A percentile compares a stretch with the other conserved stretches of the same genome.
Conservation (phyloP, 2,329 filamentous ascomycete genomes). For the Nigrograna mackinnonii region DNA sequence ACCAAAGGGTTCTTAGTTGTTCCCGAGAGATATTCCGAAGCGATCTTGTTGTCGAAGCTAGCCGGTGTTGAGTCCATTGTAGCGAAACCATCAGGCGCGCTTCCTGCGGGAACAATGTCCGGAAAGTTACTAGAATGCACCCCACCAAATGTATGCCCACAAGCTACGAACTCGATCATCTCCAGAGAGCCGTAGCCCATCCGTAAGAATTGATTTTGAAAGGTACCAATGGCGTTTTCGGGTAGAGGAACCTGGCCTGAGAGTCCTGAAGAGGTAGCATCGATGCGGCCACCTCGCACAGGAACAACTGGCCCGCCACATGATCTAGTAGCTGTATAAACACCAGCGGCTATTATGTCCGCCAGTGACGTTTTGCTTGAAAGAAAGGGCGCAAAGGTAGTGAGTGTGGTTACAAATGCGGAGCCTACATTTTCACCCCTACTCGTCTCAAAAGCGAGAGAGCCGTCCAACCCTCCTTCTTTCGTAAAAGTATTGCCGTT, state of each 20-base stretch:
- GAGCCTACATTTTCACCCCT: constrained; percentile 61
- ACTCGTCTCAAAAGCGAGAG: constrained; percentile 62
- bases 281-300: constrained; percentile 57
- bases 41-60: constrained; percentile 60
- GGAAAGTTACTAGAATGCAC: constrained; percentile 61
- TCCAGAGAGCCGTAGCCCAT: constrained; percentile 61
- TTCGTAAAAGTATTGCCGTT: constrained; percentile 54
- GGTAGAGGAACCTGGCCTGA: constrained; percentile 60
- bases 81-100: constrained; percentile 48
- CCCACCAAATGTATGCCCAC: constrained; percentile 64
- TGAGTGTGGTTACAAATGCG: constrained; percentile 58
- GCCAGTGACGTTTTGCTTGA: constrained; percentile 57
- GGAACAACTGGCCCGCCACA: constrained; percentile 62
- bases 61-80: constrained; percentile 52
- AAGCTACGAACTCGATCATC: constrained; percentile 65
- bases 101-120: constrained; percentile 53
- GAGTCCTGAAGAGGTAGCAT: constrained; percentile 54
- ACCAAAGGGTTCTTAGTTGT: constrained; percentile 60
- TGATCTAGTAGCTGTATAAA: constrained; percentile 61
- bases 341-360: constrained; percentile 62
- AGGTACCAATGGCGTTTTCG: constrained; percentile 57
- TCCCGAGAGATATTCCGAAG: constrained; percentile 60
- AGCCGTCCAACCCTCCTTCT: constrained; percentile 62
- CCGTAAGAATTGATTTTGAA: constrained; percentile 59
- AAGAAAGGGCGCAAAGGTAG: constrained; percentile 58